Base-by-base conservation (phyloP, 2,329 filamentous ascomycete species). In the Aspergillus alliaceus region DNA sequence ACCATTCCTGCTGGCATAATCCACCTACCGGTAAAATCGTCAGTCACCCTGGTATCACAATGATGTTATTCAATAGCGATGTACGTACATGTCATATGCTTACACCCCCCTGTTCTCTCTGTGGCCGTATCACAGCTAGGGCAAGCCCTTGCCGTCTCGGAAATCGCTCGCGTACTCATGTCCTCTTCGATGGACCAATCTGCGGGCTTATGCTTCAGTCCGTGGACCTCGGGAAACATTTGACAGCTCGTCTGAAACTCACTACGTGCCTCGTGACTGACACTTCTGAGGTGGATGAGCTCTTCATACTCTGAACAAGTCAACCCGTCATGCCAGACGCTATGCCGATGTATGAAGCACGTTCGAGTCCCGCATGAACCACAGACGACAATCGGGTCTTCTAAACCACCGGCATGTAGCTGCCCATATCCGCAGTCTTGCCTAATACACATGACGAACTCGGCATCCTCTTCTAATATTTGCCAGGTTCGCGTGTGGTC, bases 61-160 rank as follows among this genome's bases (percentile, higher is more conserved):
- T 11, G 11, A 2, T 18, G 6, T 18, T 6, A 18, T n/a, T 18
- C 9, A 11, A 32, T 4, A 32, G 8, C 11, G 25, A 20, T 35
- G 42, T 31, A 54, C 60, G 11, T 59, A 64, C 62, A 64, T 49
- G 40, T 49, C 54, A 62, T 64, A 48, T 61, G 51, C 27, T 64
- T 64, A 42, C 58, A 57, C 6, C 61, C 60, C 7, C 61, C 60
- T 40, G 42, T 47, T 44, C 44, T 54, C 24, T 61, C 62, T 6
- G 53, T 61, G 6, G 58, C 53, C 1, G 35, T 56, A 48, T 58
- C 40, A 42, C 59, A 63, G 24, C 40, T 40, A 47, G 59, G 62
- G 35, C 60, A 63, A 18, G 59, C 39, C 29, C 54, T 54, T 15
- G 57, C 49, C 11, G 25, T 54, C 40, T 58, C 34, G 2, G 52